Base-by-base conservation (phyloP, 2,329 filamentous ascomycete genomes). In the Botrytis galanthina region DNA sequence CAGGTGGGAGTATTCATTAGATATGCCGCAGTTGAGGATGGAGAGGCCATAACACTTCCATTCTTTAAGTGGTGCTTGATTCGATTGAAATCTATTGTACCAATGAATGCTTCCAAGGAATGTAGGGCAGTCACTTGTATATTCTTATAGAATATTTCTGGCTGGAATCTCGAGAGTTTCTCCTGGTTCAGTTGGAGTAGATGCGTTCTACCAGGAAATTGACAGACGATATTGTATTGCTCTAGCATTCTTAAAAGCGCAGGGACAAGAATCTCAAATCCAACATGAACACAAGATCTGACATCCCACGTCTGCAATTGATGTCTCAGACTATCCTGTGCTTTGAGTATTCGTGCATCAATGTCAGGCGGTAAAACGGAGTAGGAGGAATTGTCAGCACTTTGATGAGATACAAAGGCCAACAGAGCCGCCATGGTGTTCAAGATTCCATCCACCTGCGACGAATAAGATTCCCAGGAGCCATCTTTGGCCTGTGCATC, bases 101-200 rank as follows among this genome's bases (percentile, higher is more conserved):
- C 44, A 46, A 22, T 46, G 20, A 46, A 46, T 9, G 44, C 44
- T 22, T 46, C 44, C 44, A 46, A 46, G 8, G 44, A 84, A 73
- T 84, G 82, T 6, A 83, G 73, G 0, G 78, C 69, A 0, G 83
- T 81, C 14, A 77, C 78, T 57, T 79, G 78, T 42, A 75, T 57
- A n/a, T 75, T 73, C 2, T 75, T 75, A 61, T 81, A 81, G 7
- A 82, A 75, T n/a, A 78, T 75, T 46, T 79, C 79, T 1, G 79
- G 76, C 8, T 73, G 70, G 62, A 82, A 80, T 32, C 75, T 76
- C 18, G 77, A 75, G 71, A 81, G 54, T 71, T 82, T 82, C 14
- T 76, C 73, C 7, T 78, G 71, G 9, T 79, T 75, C 26, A 81
- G 75, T 61, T 77, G 70, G 29, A 61, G 60, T 76, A 74, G 39